These are phyloP conservation scores for Selenicereus undatus DNA, from an alignment of 148 eudicot species.

Conservation along the genomic window DNA sequence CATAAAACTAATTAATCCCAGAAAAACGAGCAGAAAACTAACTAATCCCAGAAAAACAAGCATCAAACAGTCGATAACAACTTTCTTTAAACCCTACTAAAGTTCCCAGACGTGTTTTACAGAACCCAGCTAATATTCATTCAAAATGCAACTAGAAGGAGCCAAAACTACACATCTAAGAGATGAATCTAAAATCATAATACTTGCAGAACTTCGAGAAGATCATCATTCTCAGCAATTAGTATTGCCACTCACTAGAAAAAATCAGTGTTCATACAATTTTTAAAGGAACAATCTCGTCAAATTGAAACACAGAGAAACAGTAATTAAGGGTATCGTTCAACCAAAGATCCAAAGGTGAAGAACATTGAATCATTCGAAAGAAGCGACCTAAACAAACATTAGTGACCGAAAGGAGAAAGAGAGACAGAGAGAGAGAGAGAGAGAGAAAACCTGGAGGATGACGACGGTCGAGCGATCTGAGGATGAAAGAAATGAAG, in stretches of 20 bases:
- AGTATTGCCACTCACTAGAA: no score
- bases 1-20: background rate
- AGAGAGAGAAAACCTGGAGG: conserved; percentile 13
- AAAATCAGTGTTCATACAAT: background rate
- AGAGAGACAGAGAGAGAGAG: background rate
- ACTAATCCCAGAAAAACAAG: background rate
- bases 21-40: background rate
- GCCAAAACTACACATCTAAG: background rate
- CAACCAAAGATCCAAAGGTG: background rate
- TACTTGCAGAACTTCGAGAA: background rate
- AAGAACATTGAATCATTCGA: no score
- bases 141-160: background rate
- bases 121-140: background rate
- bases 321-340: background rate
- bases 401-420: background rate
- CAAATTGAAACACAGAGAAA: background rate
- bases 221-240: background rate
- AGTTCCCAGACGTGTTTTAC: background rate
- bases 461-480: background rate
- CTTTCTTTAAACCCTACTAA: background rate
- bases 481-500: conserved; percentile 5
- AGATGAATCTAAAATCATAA: background rate
- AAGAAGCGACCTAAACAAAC: background rate
- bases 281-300: background rate
- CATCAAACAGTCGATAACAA: background rate